Percentiles rank a stretch among this genome's conserved stretches.
These are phyloP conservation scores for Taphrina populina DNA, from an alignment of 1,139 yeast species.

Conservation along the genomic window DNA sequence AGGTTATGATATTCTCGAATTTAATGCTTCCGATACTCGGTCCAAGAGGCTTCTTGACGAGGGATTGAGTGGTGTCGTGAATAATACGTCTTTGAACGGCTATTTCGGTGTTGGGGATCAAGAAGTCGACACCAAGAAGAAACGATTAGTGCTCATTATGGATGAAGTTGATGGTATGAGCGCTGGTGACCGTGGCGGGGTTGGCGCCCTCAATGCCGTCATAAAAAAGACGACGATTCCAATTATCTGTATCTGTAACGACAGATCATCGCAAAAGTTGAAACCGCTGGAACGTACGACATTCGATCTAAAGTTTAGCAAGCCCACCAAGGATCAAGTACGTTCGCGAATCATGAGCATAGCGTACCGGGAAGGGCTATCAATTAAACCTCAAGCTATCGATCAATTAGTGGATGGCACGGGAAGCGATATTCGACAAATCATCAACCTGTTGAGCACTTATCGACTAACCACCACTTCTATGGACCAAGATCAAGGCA, in stretches of 20 bases:
- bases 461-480: conserved; percentile 68
- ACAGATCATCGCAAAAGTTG: conserved; percentile 89
- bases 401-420: conserved; percentile 85
- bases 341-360: conserved; percentile 85
- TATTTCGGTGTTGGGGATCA: conserved; percentile 54
- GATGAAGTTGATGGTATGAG: conserved; percentile 99
- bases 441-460: conserved; percentile 82
- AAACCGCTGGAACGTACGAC: conserved; percentile 90
- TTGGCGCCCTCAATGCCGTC: conserved; percentile 86
- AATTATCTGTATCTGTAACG: conserved; percentile 89
- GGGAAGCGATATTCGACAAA: conserved; percentile 88
- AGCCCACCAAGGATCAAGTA: conserved; percentile 82
- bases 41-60: conserved; percentile 56
- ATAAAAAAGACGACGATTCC: conserved; percentile 85
- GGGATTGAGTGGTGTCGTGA: conserved; percentile 63
- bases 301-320: conserved; percentile 75
- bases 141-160: conserved; percentile 81
- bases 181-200: conserved; percentile 98
- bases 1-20: conserved; percentile 79
- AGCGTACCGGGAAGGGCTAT: conserved; percentile 78
- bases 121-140: conserved; percentile 46
- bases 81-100: conserved; percentile 81
- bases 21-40: conserved; percentile 92
- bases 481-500: conserved; percentile 56
- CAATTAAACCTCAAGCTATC: conserved; percentile 73